Conservation (phyloP, 352 stramenopile genomes). For the Pythium oligandrum region DNA sequence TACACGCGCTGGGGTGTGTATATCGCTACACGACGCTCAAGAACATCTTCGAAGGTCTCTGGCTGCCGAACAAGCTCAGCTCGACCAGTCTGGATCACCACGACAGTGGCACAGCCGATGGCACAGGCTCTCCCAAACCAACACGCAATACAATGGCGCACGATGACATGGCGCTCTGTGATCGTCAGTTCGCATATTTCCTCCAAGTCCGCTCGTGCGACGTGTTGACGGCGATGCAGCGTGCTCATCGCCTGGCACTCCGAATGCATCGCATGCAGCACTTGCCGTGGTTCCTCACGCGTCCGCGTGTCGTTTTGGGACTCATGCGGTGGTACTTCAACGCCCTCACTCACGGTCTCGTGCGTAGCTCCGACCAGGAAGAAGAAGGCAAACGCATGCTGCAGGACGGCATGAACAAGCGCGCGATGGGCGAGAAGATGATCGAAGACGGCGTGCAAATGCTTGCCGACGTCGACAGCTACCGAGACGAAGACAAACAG, state of each 20-base stretch:
- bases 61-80: slow-evolving; percentile 22
- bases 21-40: slow-evolving; percentile 60
- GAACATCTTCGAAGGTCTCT: slow-evolving; percentile 80
- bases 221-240: slow-evolving; percentile 53
- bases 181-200: slow-evolving; percentile 80
- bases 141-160: background rate
- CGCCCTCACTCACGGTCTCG: slow-evolving; percentile 53
- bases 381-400: slow-evolving; percentile 64
- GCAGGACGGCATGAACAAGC: slow-evolving; percentile 54
- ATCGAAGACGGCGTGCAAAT: slow-evolving; percentile 36
- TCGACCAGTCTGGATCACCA: background rate
- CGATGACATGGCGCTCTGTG: slow-evolving; percentile 32
- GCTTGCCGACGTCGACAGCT: slow-evolving; percentile 22
- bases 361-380: slow-evolving; percentile 49
- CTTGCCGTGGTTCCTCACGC: slow-evolving; percentile 27
- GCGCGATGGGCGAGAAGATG: slow-evolving; percentile 35
- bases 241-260: slow-evolving; percentile 52
- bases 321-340: slow-evolving; percentile 71
- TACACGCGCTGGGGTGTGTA: slow-evolving; percentile 60
- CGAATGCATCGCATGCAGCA: slow-evolving; percentile 31
- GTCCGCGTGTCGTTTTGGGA: slow-evolving; percentile 50
- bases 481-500: slow-evolving; percentile 22
- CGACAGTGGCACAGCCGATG: background rate
- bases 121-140: background rate
- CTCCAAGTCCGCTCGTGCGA: slow-evolving; percentile 74